Percentiles rank a stretch among this genome's conserved stretches.
Conservation (phyloP, 176 grass and related monocot species). For the Otatea glauca region DNA sequence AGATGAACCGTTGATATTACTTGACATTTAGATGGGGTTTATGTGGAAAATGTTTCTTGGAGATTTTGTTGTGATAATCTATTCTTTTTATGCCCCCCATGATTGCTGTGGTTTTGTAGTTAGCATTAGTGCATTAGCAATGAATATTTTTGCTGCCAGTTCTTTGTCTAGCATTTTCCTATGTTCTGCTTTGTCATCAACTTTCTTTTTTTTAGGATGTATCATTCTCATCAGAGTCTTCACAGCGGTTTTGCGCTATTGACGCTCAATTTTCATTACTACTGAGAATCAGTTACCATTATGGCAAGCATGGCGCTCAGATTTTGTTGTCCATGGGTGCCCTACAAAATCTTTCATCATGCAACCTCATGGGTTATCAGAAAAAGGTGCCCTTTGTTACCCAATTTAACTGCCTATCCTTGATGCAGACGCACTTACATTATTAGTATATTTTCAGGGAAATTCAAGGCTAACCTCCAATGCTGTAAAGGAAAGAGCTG, state of each 20-base stretch:
- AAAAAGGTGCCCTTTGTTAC: slow-evolving; percentile 58
- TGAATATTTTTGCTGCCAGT: not conserved
- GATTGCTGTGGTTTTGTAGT: slow-evolving; percentile 21
- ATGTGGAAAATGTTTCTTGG: slow-evolving; percentile 12
- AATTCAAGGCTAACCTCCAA: slow-evolving; percentile 55
- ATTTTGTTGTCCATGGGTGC: slow-evolving; percentile 91
- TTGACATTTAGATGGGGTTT: not conserved
- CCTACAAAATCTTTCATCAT: slow-evolving; percentile 87
- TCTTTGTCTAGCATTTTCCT: slow-evolving; percentile 27
- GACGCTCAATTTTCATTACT: slow-evolving; percentile 90
- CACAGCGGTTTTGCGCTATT: slow-evolving; percentile 72
- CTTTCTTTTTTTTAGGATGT: slow-evolving; percentile 60
- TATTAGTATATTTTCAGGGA: slow-evolving; percentile 49
- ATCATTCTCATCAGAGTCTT: slow-evolving; percentile 66
- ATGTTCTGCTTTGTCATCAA: slow-evolving; percentile 18
- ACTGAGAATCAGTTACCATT: slow-evolving; percentile 85
- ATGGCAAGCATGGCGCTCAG: slow-evolving; percentile 86
- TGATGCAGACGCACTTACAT: slow-evolving; percentile 32
- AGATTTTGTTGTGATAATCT: slow-evolving; percentile 34
- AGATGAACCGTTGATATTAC: not conserved
- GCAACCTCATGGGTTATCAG: slow-evolving; percentile 58
- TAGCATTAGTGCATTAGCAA: not conserved
- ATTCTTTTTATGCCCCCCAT: not conserved
- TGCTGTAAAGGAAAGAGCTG: slow-evolving; percentile 59
- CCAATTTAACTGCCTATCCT: slow-evolving; percentile 6